phyloP scores from a whole-genome alignment of 1,139 yeast species.

The Wickerhamomyces sp. region DNA sequence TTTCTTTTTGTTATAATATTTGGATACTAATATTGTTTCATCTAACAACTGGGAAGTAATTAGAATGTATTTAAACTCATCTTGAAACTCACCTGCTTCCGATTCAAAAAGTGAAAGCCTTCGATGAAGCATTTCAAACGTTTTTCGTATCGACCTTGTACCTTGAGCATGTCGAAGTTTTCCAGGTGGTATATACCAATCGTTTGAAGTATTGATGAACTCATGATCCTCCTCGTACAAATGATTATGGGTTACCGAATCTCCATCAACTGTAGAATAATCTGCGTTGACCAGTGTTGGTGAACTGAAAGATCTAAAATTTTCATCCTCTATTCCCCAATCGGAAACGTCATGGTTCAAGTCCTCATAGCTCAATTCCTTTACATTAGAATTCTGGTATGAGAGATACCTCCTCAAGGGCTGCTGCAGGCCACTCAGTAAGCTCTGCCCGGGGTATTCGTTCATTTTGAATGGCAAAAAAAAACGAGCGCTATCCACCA shows the following conservation, averaged over 20 bases:
- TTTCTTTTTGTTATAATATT: slow-evolving; percentile 18
- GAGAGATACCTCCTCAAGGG: slow-evolving; percentile 18
- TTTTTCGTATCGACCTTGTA: neutral
- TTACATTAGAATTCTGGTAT: slow-evolving; percentile 3
- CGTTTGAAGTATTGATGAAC: slow-evolving; percentile 3
- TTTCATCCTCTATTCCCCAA: slow-evolving; percentile 22
- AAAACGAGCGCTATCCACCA: no score
- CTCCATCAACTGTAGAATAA: slow-evolving; percentile 7
- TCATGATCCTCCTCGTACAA: neutral
- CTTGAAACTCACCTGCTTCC: slow-evolving; percentile 29
- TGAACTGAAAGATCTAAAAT: slow-evolving; percentile 14
- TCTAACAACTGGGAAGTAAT: slow-evolving; percentile 40
- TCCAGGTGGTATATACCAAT: slow-evolving; percentile 17
- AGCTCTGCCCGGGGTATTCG: slow-evolving; percentile 8
- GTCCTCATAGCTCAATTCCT: neutral
- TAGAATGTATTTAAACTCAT: slow-evolving; percentile 39
- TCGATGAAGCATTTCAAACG: neutral
- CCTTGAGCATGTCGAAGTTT: neutral
- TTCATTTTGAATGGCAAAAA: slow-evolving; percentile 1
- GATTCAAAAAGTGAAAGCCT: neutral
- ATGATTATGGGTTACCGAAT: slow-evolving; percentile 3
- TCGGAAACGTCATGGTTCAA: slow-evolving; percentile 9
- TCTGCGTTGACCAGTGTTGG: slow-evolving; percentile 23
- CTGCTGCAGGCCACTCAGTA: slow-evolving; percentile 21
- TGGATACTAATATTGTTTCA: slow-evolving; percentile 24